Conservation (phyloP, 306 rosid genomes). For the Cucumis hystrix region DNA sequence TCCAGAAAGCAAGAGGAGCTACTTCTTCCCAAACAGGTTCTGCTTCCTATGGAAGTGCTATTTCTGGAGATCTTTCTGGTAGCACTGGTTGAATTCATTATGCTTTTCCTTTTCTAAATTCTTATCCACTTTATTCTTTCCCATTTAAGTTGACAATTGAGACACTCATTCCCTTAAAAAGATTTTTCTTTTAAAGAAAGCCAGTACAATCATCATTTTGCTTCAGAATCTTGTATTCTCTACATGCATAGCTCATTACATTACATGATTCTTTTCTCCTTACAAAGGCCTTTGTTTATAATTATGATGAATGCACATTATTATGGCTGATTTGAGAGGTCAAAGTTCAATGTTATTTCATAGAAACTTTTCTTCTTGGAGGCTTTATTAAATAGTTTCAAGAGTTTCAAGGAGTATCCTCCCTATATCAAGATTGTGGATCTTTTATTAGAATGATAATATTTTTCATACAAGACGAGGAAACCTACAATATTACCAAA, state of each 20-base stretch:
- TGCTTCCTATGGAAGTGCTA: slow-evolving; percentile 79
- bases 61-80: slow-evolving; percentile 89
- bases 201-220: background rate
- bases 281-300: background rate
- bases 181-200: background rate
- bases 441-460: too few relatives aligned
- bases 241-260: background rate
- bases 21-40: slow-evolving; percentile 88
- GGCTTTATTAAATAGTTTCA: too few relatives aligned
- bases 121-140: background rate
- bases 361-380: too few relatives aligned
- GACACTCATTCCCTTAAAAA: background rate
- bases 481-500: too few relatives aligned
- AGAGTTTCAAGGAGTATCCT: too few relatives aligned
- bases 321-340: background rate
- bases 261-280: background rate
- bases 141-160: background rate
- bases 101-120: background rate
- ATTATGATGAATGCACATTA: background rate
- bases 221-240: background rate
- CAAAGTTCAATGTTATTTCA: background rate
- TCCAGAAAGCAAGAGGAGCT: slow-evolving; percentile 58
- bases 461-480: too few relatives aligned
- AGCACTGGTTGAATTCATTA: slow-evolving; percentile 45
- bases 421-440: too few relatives aligned